A percentile compares a stretch with the other conserved stretches of the same genome.
Evolutionary conservation across 306 rosid species (phyloP).

Genomic region (Inga laurina): DNA sequence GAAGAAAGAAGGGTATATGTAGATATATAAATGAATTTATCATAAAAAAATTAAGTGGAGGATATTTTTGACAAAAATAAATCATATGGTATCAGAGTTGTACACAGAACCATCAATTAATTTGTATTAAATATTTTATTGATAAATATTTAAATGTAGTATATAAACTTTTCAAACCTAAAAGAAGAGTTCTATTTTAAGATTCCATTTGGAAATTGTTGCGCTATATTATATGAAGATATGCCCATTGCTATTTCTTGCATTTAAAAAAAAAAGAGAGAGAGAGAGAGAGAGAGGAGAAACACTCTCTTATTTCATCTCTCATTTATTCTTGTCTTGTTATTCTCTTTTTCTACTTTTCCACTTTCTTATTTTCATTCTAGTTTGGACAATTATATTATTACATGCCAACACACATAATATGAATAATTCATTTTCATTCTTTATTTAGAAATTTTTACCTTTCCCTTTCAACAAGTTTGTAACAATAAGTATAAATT

Average conservation of each 20-base stretch:
- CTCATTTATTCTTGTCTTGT: no score
- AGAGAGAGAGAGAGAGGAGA: no score
- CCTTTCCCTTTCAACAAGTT: neutral
- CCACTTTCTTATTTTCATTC: no score
- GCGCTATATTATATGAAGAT: neutral
- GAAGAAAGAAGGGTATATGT: neutral
- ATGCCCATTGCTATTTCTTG: neutral
- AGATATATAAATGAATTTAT: neutral
- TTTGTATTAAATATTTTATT: neutral
- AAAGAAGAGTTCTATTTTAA: neutral
- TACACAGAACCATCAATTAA: neutral
- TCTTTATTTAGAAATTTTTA: neutral
- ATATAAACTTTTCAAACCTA: neutral
- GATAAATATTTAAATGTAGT: neutral
- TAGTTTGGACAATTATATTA: no score
- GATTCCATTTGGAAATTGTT: neutral
- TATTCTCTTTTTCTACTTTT: no score
- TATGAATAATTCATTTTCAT: neutral
- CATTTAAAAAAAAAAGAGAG: neutral
- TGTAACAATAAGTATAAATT: neutral
- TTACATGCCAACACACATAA: no score
- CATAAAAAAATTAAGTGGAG: no score
- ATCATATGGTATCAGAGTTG: neutral
- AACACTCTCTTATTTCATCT: no score
- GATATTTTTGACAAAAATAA: no score